Percentiles rank a stretch among this genome's conserved stretches.
Conservation (phyloP, 2,329 filamentous ascomycete genomes). For the Stylonectria norvegica region DNA sequence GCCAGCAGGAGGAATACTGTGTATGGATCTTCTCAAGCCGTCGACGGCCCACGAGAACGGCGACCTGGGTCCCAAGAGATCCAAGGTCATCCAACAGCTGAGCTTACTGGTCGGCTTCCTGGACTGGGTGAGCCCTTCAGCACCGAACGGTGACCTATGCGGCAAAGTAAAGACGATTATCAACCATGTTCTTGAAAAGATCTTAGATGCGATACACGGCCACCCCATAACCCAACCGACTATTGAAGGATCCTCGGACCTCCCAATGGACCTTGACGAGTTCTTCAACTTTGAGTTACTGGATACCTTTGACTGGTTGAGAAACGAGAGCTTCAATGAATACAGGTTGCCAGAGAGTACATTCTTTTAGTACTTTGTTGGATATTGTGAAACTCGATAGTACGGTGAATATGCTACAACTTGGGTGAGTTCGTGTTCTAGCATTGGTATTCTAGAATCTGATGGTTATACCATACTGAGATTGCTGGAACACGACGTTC, state of each 20-base stretch:
- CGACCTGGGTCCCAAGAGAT: conserved; percentile 35
- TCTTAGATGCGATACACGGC: conserved; percentile 34
- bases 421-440: no score
- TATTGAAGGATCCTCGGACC: conserved; percentile 2
- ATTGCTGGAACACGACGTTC: no score
- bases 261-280: conserved; percentile 22
- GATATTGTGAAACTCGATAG: no score
- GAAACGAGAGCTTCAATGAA: no score
- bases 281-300: conserved; percentile 43
- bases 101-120: conserved; percentile 48
- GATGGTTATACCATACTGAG: no score
- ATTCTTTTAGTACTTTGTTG: no score
- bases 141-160: conserved; percentile 46
- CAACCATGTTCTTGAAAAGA: conserved; percentile 48
- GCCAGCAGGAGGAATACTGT: conserved; percentile 46
- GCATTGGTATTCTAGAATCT: no score
- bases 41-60: conserved; percentile 24
- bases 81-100: conserved; percentile 47
- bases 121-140: conserved; percentile 44
- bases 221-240: conserved; percentile 3
- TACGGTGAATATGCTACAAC: no score
- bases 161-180: conserved; percentile 42
- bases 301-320: conserved; percentile 45
- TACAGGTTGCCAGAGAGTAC: no score
- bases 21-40: conserved; percentile 45